Percentiles rank a stretch among this genome's conserved stretches.
Conservation (phyloP, 371 early-diverging fungal species). For the Lichtheimia ornata region DNA sequence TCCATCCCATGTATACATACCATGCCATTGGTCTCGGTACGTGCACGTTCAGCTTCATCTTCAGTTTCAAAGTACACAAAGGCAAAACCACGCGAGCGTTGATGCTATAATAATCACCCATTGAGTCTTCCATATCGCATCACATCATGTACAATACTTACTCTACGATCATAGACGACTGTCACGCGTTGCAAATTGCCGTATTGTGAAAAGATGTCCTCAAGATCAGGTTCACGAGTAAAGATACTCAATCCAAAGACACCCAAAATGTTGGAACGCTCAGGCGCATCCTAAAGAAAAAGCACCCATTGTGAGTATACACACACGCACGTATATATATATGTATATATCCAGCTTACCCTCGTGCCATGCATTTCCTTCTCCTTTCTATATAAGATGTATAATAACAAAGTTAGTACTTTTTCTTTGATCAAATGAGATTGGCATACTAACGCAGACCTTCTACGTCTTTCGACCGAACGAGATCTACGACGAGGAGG, state of each 20-base stretch:
- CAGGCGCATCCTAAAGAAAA: constrained; percentile 34
- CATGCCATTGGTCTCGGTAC: constrained; percentile 53
- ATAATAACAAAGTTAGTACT: neutral
- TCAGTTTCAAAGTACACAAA: constrained; percentile 83
- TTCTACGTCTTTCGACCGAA: constrained; percentile 21
- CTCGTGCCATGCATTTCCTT: constrained; percentile 53
- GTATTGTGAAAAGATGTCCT: constrained; percentile 68
- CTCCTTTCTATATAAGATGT: constrained; percentile 18
- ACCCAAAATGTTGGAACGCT: constrained; percentile 68
- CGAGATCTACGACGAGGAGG: constrained; percentile 23
- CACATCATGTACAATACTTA: constrained; percentile 22
- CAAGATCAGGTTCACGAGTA: constrained; percentile 70
- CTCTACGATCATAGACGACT: constrained; percentile 62
- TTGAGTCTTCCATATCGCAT: neutral
- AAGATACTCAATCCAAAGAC: constrained; percentile 80
- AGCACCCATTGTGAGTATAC: neutral
- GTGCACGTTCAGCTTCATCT: constrained; percentile 77
- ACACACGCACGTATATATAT: neutral
- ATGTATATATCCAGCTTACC: constrained; percentile 17
- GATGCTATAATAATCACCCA: constrained; percentile 8
- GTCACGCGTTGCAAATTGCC: constrained; percentile 63
- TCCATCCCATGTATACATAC: constrained; percentile 13
- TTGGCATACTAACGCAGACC: neutral
- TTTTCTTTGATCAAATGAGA: neutral
- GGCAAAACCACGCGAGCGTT: constrained; percentile 74